phyloP scores from a whole-genome alignment of 148 eudicot species.

The Cornus florida region DNA sequence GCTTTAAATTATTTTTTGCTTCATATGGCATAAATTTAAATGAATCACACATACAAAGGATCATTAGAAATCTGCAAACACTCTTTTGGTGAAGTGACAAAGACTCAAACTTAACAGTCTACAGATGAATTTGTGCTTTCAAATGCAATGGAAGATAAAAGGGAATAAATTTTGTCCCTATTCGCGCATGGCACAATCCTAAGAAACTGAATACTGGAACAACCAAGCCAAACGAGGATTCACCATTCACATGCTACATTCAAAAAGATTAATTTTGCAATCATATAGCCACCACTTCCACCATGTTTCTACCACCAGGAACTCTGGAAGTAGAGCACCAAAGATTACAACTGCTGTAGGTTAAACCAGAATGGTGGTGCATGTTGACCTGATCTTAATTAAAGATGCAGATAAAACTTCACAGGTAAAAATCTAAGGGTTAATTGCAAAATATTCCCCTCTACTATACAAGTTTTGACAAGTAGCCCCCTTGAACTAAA shows the following conservation, averaged over 20 bases:
- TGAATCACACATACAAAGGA: background rate
- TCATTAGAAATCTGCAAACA: background rate
- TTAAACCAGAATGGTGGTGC: background rate
- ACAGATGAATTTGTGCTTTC: background rate
- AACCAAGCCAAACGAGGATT: background rate
- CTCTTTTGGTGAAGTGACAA: too few species aligned
- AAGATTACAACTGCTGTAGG: background rate
- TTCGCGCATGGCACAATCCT: background rate
- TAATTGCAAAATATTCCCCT: too few species aligned
- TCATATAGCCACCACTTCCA: slow-evolving; percentile 1
- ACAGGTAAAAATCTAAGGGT: too few species aligned
- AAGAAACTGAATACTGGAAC: background rate
- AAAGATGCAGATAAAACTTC: too few species aligned
- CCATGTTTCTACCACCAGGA: background rate
- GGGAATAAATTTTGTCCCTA: background rate
- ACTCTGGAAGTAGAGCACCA: background rate
- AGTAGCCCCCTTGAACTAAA: too few species aligned
- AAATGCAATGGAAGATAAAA: background rate
- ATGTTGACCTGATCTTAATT: background rate
- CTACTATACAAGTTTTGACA: too few species aligned
- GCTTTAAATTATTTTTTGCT: too few species aligned
- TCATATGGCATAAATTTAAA: too few species aligned
- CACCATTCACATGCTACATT: slow-evolving; percentile 4
- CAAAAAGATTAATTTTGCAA: background rate
- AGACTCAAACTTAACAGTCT: background rate